Percentiles rank a stretch among this genome's conserved stretches.
Evolutionary conservation across 2,329 filamentous ascomycete genomes (phyloP).

Genomic region (Hypomyces perniciosus): DNA sequence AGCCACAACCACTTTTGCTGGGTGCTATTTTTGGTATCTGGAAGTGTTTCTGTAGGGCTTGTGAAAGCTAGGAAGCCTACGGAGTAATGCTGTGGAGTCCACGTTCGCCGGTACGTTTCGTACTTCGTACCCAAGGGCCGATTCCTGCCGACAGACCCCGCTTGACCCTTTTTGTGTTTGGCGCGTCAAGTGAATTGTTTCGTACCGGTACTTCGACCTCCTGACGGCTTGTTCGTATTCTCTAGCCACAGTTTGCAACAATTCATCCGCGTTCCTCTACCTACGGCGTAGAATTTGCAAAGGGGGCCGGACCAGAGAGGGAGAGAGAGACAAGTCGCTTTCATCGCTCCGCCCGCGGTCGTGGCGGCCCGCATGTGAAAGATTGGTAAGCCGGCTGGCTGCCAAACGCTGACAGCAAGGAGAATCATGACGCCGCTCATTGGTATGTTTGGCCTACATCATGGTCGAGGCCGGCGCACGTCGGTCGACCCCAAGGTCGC

Average conservation of each 20-base stretch:
- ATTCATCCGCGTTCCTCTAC: neutral
- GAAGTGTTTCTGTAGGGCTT: neutral
- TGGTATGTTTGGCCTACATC: neutral
- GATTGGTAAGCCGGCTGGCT: slow-evolving; percentile 1
- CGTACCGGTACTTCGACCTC: slow-evolving; percentile 6
- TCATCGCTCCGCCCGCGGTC: neutral
- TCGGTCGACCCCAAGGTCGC: slow-evolving; percentile 1
- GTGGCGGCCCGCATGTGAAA: neutral
- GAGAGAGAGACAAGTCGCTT: slow-evolving; percentile 1
- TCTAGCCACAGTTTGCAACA: slow-evolving; percentile 4
- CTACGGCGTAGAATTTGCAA: neutral
- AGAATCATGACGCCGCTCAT: neutral
- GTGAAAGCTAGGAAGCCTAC: too few species aligned
- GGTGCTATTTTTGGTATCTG: neutral
- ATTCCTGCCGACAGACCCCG: slow-evolving; percentile 7
- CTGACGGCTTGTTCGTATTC: neutral
- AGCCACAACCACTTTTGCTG: neutral
- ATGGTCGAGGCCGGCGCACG: too few species aligned
- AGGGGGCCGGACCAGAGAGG: neutral
- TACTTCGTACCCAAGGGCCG: neutral
- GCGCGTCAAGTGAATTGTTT: neutral
- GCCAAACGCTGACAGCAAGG: neutral
- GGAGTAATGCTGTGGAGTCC: too few species aligned
- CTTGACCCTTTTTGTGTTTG: neutral
- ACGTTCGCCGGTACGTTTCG: too few species aligned